Evolutionary conservation across 2,329 filamentous ascomycete genomes (phyloP).

Genomic region (Akanthomyces uredinophilus): DNA sequence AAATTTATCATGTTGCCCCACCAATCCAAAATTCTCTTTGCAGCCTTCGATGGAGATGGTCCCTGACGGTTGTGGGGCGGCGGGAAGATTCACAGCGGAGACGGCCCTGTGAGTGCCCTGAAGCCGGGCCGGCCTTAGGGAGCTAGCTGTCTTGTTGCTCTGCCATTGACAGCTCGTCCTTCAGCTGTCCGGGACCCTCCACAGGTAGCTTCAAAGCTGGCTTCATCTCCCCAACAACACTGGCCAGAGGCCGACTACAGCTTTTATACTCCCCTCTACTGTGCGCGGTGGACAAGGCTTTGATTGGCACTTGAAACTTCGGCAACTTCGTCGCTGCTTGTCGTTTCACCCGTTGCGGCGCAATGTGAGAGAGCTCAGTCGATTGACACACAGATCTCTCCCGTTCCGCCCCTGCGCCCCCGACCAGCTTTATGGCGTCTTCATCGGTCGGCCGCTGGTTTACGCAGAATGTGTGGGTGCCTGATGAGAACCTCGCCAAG

Average conservation of each 20-base stretch:
- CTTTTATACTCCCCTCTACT: background rate
- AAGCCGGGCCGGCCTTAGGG: background rate
- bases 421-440: conserved; percentile 5
- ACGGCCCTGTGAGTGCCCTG: background rate
- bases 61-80: background rate
- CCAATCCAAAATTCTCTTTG: background rate
- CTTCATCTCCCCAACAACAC: background rate
- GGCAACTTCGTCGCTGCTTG: background rate
- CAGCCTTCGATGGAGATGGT: background rate
- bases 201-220: background rate
- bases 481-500: conserved; percentile 53
- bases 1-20: conserved; percentile 6
- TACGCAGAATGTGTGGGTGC: conserved; percentile 38
- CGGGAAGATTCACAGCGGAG: background rate
- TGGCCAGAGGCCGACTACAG: background rate
- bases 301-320: background rate
- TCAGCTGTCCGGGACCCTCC: background rate
- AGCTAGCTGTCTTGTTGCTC: background rate
- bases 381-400: background rate
- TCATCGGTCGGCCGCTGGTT: conserved; percentile 20
- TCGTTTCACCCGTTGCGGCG: background rate
- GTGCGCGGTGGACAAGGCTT: background rate
- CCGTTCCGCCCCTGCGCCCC: background rate
- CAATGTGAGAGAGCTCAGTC: conserved; percentile 1
- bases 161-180: background rate